Evolutionary conservation across 805 yeast species (phyloP).

Genomic region (Saccharomyces jurei): DNA sequence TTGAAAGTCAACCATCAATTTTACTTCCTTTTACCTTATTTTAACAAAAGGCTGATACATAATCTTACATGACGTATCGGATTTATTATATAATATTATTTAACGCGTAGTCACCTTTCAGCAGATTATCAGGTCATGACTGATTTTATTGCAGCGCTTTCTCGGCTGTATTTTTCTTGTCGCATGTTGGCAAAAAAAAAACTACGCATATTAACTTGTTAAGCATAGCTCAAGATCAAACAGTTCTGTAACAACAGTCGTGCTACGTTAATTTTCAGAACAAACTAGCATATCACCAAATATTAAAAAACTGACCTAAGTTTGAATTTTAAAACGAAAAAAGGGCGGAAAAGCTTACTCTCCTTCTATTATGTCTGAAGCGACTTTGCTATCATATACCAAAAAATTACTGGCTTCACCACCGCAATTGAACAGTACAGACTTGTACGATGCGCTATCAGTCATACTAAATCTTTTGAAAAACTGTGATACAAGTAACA

Average conservation of each 20-base stretch:
- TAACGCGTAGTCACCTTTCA: neutral
- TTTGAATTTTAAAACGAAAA: conserved; percentile 6
- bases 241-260: neutral
- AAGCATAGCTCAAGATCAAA: neutral
- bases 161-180: neutral
- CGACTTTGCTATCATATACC: conserved; percentile 34
- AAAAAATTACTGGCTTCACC: conserved; percentile 56
- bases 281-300: neutral
- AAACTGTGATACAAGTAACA: conserved; percentile 27
- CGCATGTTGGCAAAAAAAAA: neutral
- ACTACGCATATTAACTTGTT: neutral
- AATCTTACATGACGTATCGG: neutral
- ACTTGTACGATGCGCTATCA: conserved; percentile 55
- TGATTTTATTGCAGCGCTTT: neutral
- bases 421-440: conserved; percentile 53
- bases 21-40: neutral
- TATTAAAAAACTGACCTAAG: neutral
- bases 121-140: neutral
- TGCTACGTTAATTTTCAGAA: neutral
- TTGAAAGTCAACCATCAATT: neutral
- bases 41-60: neutral
- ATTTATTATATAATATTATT: neutral
- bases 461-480: conserved; percentile 54
- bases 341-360: neutral
- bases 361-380: conserved; percentile 2